A percentile compares a stretch with the other conserved stretches of the same genome.
Conservation (phyloP, 768 basidiomycete species). For the Pulveroboletus sp. region DNA sequence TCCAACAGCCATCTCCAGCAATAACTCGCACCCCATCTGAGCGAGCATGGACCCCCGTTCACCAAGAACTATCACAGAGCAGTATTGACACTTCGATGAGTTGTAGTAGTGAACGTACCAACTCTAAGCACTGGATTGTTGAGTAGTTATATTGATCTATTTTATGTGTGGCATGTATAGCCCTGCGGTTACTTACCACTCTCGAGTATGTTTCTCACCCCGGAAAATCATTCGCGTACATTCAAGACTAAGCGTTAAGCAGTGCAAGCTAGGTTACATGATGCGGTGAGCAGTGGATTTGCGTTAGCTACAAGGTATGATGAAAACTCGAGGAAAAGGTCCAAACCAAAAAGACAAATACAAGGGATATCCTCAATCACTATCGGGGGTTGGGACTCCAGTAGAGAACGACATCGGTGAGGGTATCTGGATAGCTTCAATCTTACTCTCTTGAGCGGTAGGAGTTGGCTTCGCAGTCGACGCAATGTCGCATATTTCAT, state of each 20-base stretch:
- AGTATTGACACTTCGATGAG: constrained; percentile 8
- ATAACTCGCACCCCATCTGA: constrained; percentile 32
- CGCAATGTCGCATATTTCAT: constrained; percentile 48
- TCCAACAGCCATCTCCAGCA: constrained; percentile 33
- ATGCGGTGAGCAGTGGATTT: background rate
- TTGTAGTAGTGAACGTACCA: constrained; percentile 1
- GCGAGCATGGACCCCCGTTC: constrained; percentile 24
- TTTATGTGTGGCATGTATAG: background rate
- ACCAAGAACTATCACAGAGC: constrained; percentile 2
- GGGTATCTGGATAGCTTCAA: constrained; percentile 49
- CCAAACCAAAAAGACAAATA: constrained; percentile 1
- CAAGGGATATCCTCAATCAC: constrained; percentile 17
- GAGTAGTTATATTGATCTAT: background rate
- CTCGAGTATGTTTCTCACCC: background rate
- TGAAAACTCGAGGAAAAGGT: background rate
- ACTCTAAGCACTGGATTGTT: constrained; percentile 23
- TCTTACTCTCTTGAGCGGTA: constrained; percentile 57
- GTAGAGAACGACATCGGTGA: constrained; percentile 51
- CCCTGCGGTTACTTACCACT: background rate
- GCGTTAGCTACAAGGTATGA: constrained; percentile 16
- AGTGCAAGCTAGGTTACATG: constrained; percentile 8
- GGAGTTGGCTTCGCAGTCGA: constrained; percentile 56
- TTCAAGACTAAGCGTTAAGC: background rate
- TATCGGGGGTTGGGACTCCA: constrained; percentile 29
- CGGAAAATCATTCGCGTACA: background rate